Conservation (phyloP, 2,329 filamentous ascomycete species). For the Venturia effusa region DNA sequence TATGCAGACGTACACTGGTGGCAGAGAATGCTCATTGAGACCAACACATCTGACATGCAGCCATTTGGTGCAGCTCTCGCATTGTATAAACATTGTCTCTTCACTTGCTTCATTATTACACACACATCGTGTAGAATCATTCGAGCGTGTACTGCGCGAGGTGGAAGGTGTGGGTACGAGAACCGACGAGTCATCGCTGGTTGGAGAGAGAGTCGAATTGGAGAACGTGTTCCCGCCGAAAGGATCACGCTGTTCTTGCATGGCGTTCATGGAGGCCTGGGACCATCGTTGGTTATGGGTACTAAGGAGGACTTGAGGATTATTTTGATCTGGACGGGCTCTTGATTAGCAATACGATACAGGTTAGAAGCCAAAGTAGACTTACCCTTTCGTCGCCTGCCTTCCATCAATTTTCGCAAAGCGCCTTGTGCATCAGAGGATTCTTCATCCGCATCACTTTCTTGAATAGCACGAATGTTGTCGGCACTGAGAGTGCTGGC, state of each 20-base stretch:
- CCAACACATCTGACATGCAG: constrained; percentile 49
- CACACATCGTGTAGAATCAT: constrained; percentile 44
- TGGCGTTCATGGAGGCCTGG: constrained; percentile 25
- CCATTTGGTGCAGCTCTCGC: constrained; percentile 53
- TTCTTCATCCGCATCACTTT: constrained; percentile 4
- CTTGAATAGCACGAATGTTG: constrained; percentile 3
- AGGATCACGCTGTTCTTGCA: constrained; percentile 1
- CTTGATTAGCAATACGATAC: constrained; percentile 13
- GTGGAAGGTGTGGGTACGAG: constrained; percentile 35
- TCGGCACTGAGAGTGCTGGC: constrained; percentile 18
- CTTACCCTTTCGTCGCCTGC: constrained; percentile 25
- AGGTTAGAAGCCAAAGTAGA: not conserved
- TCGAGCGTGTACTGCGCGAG: constrained; percentile 40
- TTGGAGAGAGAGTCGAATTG: constrained; percentile 28
- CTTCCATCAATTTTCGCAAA: constrained; percentile 29
- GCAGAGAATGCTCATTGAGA: constrained; percentile 36
- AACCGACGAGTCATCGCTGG: constrained; percentile 13
- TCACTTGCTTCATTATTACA: constrained; percentile 45
- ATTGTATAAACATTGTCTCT: constrained; percentile 49
- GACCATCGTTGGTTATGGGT: constrained; percentile 36
- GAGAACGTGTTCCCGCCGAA: constrained; percentile 14
- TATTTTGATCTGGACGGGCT: constrained; percentile 17
- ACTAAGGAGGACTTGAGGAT: constrained; percentile 23
- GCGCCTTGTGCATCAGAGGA: constrained; percentile 26
- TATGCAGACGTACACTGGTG: constrained; percentile 28